These are phyloP conservation scores for Xanthoconium purpureum DNA, from an alignment of 768 basidiomycete species.

Conservation along the genomic window DNA sequence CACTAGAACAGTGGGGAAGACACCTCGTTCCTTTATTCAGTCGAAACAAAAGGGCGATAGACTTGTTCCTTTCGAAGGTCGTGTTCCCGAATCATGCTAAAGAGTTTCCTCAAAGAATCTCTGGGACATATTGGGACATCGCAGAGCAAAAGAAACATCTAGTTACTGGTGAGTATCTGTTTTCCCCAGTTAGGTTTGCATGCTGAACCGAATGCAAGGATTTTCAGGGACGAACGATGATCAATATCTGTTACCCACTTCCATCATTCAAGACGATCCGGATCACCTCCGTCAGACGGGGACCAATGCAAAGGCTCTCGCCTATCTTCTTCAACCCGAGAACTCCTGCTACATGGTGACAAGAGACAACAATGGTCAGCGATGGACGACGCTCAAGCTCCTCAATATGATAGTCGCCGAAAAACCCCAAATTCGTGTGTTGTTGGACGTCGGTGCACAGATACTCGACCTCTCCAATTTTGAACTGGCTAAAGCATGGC, in stretches of 20 bases:
- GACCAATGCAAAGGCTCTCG: background rate
- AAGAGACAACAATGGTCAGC: background rate
- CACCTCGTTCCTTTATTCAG: background rate
- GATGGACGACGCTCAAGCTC: background rate
- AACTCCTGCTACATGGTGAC: background rate
- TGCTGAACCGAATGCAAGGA: background rate
- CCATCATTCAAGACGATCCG: background rate
- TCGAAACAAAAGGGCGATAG: background rate
- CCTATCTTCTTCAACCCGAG: background rate
- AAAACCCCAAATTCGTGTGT: background rate
- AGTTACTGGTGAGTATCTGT: background rate
- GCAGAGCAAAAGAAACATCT: background rate
- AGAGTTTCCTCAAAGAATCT: background rate
- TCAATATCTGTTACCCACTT: background rate
- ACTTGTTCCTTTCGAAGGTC: background rate
- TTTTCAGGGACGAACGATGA: background rate
- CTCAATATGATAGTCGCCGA: background rate
- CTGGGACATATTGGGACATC: background rate
- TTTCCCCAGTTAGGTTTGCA: no score
- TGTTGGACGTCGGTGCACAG: background rate
- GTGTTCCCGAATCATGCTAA: background rate
- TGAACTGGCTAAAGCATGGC: background rate
- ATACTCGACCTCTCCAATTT: background rate
- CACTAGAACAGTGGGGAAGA: background rate
- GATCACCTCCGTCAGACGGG: background rate